Evolutionary conservation across 805 yeast genomes (phyloP).

Genomic region (Pichia occidentalis): DNA sequence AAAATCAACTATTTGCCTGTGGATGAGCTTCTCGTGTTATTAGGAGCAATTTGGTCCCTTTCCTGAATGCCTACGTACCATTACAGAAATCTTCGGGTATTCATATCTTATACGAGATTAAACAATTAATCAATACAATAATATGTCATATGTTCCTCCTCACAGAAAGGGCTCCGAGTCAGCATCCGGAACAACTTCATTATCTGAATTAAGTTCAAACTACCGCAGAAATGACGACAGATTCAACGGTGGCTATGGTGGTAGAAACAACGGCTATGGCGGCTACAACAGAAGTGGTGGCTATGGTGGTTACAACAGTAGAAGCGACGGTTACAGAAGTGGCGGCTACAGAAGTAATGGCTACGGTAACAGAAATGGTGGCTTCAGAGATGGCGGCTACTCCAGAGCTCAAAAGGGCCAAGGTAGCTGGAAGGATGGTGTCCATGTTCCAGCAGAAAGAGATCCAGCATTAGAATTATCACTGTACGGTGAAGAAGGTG

Average conservation of each 20-base stretch:
- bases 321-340: constrained; percentile 28
- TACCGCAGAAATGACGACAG: not conserved
- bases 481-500: constrained; percentile 76
- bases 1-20: no score
- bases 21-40: no score
- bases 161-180: constrained; percentile 33
- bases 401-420: constrained; percentile 43
- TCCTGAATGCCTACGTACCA: no score
- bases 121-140: constrained; percentile 1
- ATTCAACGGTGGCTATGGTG: constrained; percentile 18
- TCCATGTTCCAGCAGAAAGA: constrained; percentile 73
- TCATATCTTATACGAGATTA: no score
- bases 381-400: constrained; percentile 31
- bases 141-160: constrained; percentile 43
- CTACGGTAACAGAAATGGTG: constrained; percentile 22
- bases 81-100: no score
- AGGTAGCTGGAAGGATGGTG: constrained; percentile 84
- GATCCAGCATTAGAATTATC: constrained; percentile 69
- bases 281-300: constrained; percentile 26
- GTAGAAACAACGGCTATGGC: constrained; percentile 29
- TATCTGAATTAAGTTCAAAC: not conserved
- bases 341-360: constrained; percentile 24
- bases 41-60: no score
- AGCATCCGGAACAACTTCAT: constrained; percentile 4
- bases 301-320: constrained; percentile 28